These are phyloP conservation scores for Colletotrichum filicis DNA, from an alignment of 2,329 filamentous ascomycete genomes.

Conservation along the genomic window DNA sequence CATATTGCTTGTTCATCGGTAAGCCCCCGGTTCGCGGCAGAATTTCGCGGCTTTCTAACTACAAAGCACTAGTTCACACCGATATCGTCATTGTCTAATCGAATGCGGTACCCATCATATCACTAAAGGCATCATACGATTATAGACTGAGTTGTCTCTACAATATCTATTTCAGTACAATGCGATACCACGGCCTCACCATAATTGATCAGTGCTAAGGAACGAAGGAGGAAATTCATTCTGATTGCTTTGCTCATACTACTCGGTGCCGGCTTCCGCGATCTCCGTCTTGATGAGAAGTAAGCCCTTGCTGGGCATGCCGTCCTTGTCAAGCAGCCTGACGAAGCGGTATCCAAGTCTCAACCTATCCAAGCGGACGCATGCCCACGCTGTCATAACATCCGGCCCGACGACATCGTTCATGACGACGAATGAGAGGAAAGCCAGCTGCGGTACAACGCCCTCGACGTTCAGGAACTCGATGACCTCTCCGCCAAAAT, in stretches of 20 bases:
- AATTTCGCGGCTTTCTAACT: not conserved
- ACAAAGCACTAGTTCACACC: not conserved
- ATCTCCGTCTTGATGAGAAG: not conserved
- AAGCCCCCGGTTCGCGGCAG: not conserved
- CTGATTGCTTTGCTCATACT: not conserved
- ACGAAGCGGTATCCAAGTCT: conserved; percentile 81
- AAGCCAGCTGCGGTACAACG: conserved; percentile 76
- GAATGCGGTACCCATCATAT: not conserved
- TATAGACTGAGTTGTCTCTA: not conserved
- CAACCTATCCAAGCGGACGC: conserved; percentile 84
- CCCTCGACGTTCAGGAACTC: conserved; percentile 65
- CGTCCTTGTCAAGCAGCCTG: conserved; percentile 9
- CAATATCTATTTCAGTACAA: not conserved
- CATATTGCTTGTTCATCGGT: not conserved
- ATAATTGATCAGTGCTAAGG: too few species aligned
- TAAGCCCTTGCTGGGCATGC: conserved; percentile 4
- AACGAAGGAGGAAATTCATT: not conserved
- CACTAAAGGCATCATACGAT: not conserved
- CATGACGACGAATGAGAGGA: conserved; percentile 85
- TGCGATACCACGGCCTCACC: too few species aligned
- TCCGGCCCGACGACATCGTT: conserved; percentile 86
- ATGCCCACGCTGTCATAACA: conserved; percentile 86
- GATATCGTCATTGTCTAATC: conserved; percentile 6
- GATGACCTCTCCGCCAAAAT: conserved; percentile 70
- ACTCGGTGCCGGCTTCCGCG: not conserved